Percentiles rank a stretch among this genome's conserved stretches.
Conservation (phyloP, 352 stramenopile genomes). For the Peronospora destructor region DNA sequence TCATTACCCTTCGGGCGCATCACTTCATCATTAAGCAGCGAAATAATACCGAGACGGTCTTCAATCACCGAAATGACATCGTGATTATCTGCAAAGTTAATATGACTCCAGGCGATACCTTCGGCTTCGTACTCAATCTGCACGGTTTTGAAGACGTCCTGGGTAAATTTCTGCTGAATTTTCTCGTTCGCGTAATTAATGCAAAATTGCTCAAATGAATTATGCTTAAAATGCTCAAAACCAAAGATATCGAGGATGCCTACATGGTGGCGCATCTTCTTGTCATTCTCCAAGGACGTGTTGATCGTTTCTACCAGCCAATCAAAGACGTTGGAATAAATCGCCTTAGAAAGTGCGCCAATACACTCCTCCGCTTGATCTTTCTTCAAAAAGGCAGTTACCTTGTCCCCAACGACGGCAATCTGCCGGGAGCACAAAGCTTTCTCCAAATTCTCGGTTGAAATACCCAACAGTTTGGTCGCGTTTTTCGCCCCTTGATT, state of each 20-base stretch:
- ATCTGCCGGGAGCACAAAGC: conserved; percentile 81
- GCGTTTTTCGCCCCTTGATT: conserved; percentile 33
- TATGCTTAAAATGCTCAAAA: conserved; percentile 92
- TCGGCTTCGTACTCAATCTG: conserved; percentile 86
- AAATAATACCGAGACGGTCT: conserved; percentile 82
- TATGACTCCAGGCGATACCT: conserved; percentile 90
- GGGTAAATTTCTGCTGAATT: conserved; percentile 89
- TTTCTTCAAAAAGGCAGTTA: conserved; percentile 73
- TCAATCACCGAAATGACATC: conserved; percentile 86
- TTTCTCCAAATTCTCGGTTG: conserved; percentile 44
- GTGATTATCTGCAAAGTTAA: conserved; percentile 88
- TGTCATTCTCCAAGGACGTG: conserved; percentile 57
- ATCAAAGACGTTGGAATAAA: conserved; percentile 95
- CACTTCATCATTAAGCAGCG: conserved; percentile 85
- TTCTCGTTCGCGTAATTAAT: conserved; percentile 92
- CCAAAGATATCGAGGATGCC: conserved; percentile 93
- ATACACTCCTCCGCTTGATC: conserved; percentile 87
- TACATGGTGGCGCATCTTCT: conserved; percentile 53
- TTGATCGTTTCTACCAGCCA: conserved; percentile 92
- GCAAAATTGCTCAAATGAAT: conserved; percentile 92
- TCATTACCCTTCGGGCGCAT: conserved; percentile 86
- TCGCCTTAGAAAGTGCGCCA: conserved; percentile 92
- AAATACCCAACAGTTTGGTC: conserved; percentile 55
- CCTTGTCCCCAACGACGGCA: conserved; percentile 52
- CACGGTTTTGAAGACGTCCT: conserved; percentile 87